Evolutionary conservation across 768 basidiomycete species (phyloP).

Genomic region (Boletus patriciae): DNA sequence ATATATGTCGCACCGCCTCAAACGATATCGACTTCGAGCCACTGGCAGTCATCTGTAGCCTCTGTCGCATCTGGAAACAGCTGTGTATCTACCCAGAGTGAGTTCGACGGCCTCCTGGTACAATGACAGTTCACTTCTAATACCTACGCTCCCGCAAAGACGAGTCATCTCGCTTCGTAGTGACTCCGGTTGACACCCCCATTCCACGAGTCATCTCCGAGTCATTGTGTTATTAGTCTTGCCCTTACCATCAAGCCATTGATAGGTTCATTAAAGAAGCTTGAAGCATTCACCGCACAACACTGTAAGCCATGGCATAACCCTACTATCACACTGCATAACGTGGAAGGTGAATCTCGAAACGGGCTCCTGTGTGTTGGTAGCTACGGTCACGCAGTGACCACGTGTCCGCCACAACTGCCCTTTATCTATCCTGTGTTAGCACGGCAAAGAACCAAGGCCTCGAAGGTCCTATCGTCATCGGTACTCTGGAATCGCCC

Average conservation of each 20-base stretch:
- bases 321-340: not conserved
- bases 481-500: not conserved
- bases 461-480: not conserved
- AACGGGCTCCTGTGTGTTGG: not conserved
- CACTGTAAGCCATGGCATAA: not conserved
- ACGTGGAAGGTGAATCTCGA: not conserved
- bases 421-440: not conserved
- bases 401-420: too few species aligned
- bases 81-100: not conserved
- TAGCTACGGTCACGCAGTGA: not conserved
- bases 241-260: not conserved
- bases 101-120: not conserved
- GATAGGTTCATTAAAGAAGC: not conserved
- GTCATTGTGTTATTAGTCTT: not conserved
- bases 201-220: not conserved
- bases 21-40: too few species aligned
- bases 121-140: too few species aligned
- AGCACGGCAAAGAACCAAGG: not conserved
- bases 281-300: not conserved
- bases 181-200: not conserved
- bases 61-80: too few species aligned
- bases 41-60: too few species aligned
- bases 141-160: not conserved
- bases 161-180: not conserved
- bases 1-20: too few species aligned